phyloP scores from a whole-genome alignment of 106 monocot genomes.

The Allium cepa region DNA sequence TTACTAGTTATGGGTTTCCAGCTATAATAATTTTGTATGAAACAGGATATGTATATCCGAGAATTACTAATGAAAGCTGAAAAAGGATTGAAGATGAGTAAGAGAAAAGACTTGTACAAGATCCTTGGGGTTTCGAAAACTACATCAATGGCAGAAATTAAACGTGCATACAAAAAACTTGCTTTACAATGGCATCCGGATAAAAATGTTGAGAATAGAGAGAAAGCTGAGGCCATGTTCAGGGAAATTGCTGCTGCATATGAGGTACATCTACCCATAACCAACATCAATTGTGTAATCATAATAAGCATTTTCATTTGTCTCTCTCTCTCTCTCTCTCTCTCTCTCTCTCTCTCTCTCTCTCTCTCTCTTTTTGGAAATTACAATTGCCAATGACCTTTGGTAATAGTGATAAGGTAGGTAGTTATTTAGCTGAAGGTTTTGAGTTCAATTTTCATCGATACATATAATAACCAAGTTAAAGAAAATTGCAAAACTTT shows the following conservation, averaged over 20 bases:
- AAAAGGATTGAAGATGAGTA: slow-evolving; percentile 79
- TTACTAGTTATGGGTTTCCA: neutral
- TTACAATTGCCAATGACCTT: too few relatives aligned
- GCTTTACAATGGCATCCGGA: slow-evolving; percentile 99
- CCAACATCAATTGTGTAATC: neutral
- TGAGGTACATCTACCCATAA: slow-evolving; percentile 45
- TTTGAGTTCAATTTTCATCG: too few relatives aligned
- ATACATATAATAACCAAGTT: too few relatives aligned
- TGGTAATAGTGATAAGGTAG: neutral
- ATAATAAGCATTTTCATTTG: neutral
- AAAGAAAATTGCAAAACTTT: too few relatives aligned
- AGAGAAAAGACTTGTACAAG: slow-evolving; percentile 98
- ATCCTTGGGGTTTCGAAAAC: slow-evolving; percentile 80
- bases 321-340: neutral
- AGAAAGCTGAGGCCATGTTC: slow-evolving; percentile 82
- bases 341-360: neutral
- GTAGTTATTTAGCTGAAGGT: neutral
- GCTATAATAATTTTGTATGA: slow-evolving; percentile 3
- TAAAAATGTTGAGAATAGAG: slow-evolving; percentile 90
- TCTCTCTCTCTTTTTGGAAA: neutral
- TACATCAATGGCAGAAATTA: slow-evolving; percentile 81
- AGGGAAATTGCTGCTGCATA: slow-evolving; percentile 97
- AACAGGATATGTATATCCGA: slow-evolving; percentile 76
- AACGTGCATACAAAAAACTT: slow-evolving; percentile 95
- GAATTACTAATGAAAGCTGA: slow-evolving; percentile 87